Percentiles rank a stretch among this genome's conserved stretches.
Evolutionary conservation across 495 filamentous ascomycete species (phyloP).

Genomic region (Eremomyces bilateralis): DNA sequence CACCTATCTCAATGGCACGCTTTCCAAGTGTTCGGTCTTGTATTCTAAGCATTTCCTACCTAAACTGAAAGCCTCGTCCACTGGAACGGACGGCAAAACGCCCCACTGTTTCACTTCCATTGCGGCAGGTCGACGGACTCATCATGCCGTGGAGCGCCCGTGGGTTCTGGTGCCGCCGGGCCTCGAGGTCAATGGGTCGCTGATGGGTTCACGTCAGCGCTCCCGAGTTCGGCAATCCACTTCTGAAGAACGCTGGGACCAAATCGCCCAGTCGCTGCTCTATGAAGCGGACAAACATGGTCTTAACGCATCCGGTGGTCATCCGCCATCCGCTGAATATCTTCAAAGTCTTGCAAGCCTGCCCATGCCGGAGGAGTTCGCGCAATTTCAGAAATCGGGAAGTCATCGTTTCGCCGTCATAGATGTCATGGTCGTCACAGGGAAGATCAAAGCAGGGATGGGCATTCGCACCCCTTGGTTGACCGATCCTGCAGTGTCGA

Average conservation of each 20-base stretch:
- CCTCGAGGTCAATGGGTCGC: conserved; percentile 9
- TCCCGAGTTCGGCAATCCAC: conserved; percentile 1
- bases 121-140: conserved; percentile 19
- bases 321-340: conserved; percentile 18
- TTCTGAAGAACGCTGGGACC: conserved; percentile 17
- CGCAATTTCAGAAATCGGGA: conserved; percentile 10
- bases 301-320: conserved; percentile 10
- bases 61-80: too few species aligned
- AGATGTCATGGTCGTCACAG: conserved; percentile 22
- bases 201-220: conserved; percentile 1
- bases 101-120: conserved; percentile 6
- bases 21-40: conserved; percentile 14
- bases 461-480: conserved; percentile 9
- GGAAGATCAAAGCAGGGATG: conserved; percentile 11
- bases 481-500: conserved; percentile 10
- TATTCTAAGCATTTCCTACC: conserved; percentile 3
- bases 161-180: conserved; percentile 19
- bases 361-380: conserved; percentile 14
- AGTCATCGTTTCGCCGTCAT: conserved; percentile 19
- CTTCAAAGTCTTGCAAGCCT: conserved; percentile 17
- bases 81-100: too few species aligned
- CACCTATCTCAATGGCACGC: conserved; percentile 24
- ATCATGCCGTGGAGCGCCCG: conserved; percentile 18
- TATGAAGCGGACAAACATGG: conserved; percentile 17
- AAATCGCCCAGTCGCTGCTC: conserved; percentile 12